Evolutionary conservation across 2,329 filamentous ascomycete genomes (phyloP), one percentile per base, ranked within the genome.

Genomic region (Aspergillus amoenus): DNA sequence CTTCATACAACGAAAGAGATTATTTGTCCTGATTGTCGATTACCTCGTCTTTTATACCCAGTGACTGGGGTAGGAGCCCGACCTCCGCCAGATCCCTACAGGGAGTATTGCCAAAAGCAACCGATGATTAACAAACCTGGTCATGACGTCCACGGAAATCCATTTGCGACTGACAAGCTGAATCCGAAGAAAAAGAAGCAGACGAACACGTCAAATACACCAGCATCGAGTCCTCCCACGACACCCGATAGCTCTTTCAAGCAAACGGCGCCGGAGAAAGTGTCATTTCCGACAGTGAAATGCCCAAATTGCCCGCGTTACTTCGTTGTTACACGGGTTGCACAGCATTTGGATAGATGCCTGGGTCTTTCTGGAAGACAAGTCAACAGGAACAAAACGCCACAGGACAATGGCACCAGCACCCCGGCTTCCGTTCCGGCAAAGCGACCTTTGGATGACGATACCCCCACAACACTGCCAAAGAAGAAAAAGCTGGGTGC

Each of bases 271-370:
- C 66, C 66, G 4, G 67, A 70, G 46, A 66, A 68, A 53, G 58
- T 69, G n/a, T 67, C 67, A 8, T 72, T 76, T n/a, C 76, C 76
- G 18, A 77, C 74, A 3, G 74, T 74, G 43, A 78, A 78, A 61
- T 87, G 84, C 68, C 84, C 83, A 9, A 82, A 81, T 61, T 87
- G 84, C 66, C 85, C 85, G 61, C 79, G 84, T 30, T 85, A 83
- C 68, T 74, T 86, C 63, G 80, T 85, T 57, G 84, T 85, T 62
- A 85, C 81, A 24, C 77, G 83, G 47, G 83, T 86, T 51, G 83
- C 83, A 15, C 82, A 84, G 66, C 84, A 87, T 66, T 66, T 86
- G 53, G 84, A 86, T 62, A 82, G 84, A 59, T 87, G 84, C 61
- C 75, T 87, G 62, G 83, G 83, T 22, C 78, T 85, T 27, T 80